Evolutionary conservation across 106 monocot species (phyloP), one percentile per base, ranked within the genome.

Genomic region (Phalaenopsis aphrodite): DNA sequence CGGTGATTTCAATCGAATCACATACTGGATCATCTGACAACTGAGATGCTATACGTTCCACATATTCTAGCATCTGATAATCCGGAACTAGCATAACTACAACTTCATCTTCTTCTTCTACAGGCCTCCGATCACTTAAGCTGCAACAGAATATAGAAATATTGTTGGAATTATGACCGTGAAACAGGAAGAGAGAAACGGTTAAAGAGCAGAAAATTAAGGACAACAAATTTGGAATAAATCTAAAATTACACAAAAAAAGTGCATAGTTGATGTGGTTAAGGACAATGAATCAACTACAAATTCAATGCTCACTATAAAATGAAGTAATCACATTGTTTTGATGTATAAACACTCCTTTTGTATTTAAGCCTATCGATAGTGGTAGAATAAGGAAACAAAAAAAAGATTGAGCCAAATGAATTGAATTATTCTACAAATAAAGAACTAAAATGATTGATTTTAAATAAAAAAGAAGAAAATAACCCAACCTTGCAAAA

Each of bases 1-100:
- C 71, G 3, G 37, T 41, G 4, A 71, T 37, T 24, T 64, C 71
- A 42, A 74, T 45, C 5, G 37, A 74, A 78, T 18, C 55, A 86
- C 80, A 67, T 98, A 98, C 97, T 61, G 90, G 89, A 75, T 92
- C 89, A 83, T 90, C 90, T 75, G 92, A 98, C 65, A 98, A 83
- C 7, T 73, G 77, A 81, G 84, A 86, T 68, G 97, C 88, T 76
- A 94, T 91, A 41, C 86, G 81, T 67, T 98, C 92, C 69, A 98
- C 97, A 86, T 92, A 87, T 80, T 94, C 94, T 80, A 94, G 80
- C 97, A 98, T 98, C 74, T 98, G 97, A 87, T 94, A 94, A 83
- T 94, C 97, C 76, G 97, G 97, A 81, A 98, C 86, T 80, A 98
- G 73, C 97, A 98, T 98, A 57, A 94, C 94, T 24, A 90, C 89